Conservation (phyloP, 106 monocot genomes). For the Phalaenopsis aphrodite region DNA sequence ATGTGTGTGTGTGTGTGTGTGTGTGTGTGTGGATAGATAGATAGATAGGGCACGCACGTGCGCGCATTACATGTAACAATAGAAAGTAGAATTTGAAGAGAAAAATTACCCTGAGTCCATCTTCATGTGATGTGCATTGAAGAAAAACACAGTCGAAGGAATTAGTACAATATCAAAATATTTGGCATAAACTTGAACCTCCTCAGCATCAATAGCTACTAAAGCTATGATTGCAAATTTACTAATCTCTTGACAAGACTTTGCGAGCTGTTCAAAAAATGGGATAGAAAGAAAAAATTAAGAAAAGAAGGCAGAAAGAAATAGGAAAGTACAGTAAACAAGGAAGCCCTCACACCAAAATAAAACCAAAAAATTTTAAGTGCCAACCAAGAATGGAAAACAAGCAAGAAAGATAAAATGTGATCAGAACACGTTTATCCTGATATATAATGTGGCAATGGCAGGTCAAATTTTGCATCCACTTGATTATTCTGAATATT, state of each 20-base stretch:
- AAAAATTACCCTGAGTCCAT: conserved; percentile 84
- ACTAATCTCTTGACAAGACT: conserved; percentile 51
- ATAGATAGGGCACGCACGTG: no score
- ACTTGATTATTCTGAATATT: neutral
- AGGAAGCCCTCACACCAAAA: neutral
- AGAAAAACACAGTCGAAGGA: conserved; percentile 90
- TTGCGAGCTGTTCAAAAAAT: conserved; percentile 44
- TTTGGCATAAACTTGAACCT: conserved; percentile 68
- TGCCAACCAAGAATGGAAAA: neutral
- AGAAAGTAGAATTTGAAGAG: neutral
- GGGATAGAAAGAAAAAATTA: neutral
- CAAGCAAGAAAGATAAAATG: neutral
- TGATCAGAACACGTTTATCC: neutral
- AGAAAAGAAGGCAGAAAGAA: neutral
- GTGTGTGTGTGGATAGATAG: no score
- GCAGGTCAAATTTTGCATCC: neutral
- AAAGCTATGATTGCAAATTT: conserved; percentile 64
- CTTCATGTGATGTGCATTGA: conserved; percentile 99
- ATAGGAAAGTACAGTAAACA: neutral
- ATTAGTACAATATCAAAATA: conserved; percentile 80
- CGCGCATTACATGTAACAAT: no score
- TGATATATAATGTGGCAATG: neutral
- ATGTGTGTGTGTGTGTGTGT: no score
- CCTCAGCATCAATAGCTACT: conserved; percentile 72
- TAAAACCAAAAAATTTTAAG: neutral